phyloP scores from a whole-genome alignment of 1,139 yeast genomes.

The Schizosaccharomyces versatilis region DNA sequence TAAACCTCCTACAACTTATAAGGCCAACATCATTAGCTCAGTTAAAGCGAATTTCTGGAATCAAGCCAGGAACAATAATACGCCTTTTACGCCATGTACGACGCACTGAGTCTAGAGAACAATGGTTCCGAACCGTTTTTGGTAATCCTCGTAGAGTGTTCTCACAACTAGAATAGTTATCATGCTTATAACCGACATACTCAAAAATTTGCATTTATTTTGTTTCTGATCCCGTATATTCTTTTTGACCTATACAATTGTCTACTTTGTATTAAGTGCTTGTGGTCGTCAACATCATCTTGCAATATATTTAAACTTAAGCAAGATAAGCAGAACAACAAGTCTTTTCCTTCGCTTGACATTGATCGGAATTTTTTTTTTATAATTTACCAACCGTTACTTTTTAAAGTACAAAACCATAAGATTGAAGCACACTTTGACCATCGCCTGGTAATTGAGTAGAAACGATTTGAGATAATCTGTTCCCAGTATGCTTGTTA shows the following conservation, averaged over 20 bases:
- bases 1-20: conserved; percentile 24
- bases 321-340: background rate
- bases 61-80: conserved; percentile 43
- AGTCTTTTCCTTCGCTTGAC: background rate
- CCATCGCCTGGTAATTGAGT: conserved; percentile 5
- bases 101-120: background rate
- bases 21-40: conserved; percentile 85
- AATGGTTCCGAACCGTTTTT: background rate
- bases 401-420: conserved; percentile 5
- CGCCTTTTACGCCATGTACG: conserved; percentile 14
- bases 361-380: background rate
- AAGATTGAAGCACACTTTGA: conserved; percentile 4
- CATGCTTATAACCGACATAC: no score
- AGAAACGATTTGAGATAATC: conserved; percentile 3
- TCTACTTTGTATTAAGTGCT: background rate
- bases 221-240: no score
- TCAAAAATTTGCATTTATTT: no score
- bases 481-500: conserved; percentile 3
- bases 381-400: background rate
- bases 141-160: no score
- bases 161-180: no score
- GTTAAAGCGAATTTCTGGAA: conserved; percentile 81
- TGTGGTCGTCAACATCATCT: no score
- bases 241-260: background rate
- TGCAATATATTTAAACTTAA: background rate